Percentiles rank a stretch among this genome's conserved stretches.
These are phyloP conservation scores for Xanthoceras sorbifolium DNA, from an alignment of 345 rosid genomes.

Conservation along the genomic window DNA sequence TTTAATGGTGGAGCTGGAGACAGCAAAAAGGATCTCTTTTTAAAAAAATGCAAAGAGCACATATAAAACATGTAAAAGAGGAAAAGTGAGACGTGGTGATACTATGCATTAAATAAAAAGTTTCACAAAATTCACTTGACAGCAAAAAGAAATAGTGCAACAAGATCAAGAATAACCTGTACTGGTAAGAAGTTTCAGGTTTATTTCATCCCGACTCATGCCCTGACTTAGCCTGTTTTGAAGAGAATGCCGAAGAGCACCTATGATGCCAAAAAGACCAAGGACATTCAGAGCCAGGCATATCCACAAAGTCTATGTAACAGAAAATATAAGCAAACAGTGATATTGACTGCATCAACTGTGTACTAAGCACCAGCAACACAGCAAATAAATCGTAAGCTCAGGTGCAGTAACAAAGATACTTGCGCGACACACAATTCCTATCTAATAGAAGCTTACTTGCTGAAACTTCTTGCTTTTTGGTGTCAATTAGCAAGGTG, in stretches of 20 bases:
- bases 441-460: constrained; percentile 45
- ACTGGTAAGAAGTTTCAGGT: constrained; percentile 84
- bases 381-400: constrained; percentile 10
- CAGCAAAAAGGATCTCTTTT: background rate
- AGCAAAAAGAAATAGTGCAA: background rate
- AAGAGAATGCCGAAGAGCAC: constrained; percentile 88
- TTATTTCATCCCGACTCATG: constrained; percentile 84
- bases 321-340: background rate
- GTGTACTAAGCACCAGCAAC: background rate
- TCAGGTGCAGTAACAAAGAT: too few relatives aligned
- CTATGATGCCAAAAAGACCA: constrained; percentile 39
- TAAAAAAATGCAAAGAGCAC: background rate
- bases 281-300: constrained; percentile 24
- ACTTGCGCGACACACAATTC: too few relatives aligned
- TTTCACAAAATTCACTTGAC: background rate
- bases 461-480: constrained; percentile 93
- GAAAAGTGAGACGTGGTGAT: background rate
- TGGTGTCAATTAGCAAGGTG: constrained; percentile 79
- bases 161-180: constrained; percentile 50
- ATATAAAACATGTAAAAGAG: background rate
- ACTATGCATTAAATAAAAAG: background rate
- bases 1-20: constrained; percentile 91
- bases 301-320: background rate
- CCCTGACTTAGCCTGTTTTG: constrained; percentile 95
- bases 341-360: background rate